Evolutionary conservation across 2,329 filamentous ascomycete genomes (phyloP), one percentile per base, ranked within the genome.

Genomic region (Tothia fuscella): DNA sequence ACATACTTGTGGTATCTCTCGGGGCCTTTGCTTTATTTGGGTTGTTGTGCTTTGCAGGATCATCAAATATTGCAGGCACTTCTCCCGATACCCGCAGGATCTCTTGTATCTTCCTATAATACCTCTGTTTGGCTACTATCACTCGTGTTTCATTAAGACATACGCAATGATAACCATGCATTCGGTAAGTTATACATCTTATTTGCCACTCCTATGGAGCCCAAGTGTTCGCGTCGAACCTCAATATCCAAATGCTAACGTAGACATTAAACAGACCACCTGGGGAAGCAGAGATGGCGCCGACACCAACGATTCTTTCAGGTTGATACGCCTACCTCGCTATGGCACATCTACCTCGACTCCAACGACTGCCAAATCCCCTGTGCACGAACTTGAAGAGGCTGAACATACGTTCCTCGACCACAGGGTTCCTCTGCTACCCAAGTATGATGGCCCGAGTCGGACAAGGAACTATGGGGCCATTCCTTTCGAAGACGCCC

Each of bases 201-300:
- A n/a, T n/a, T n/a, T n/a, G n/a, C n/a, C n/a, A 33, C 30, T 22
- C 44, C 22, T 31, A 16, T 31, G 16, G 25, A 32, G 25, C 37
- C 5, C 6, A 34, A 10, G n/a, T 19, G 20, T 34, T 30, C 7
- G n/a, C 19, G 38, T 20, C 38, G 38, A 40, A 26, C 29, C 28
- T 17, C 41, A 22, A n/a, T n/a, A n/a, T 21, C 20, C 41, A 13
- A 32, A n/a, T 29, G 41, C 41, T 43, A 33, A 43, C 29, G 16
- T 38, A 20, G 14, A 38, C 33, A 3, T 19, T 17, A 6, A 10
- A 13, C 57, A 95, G 88, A 95, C 88, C 33, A 89, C 87, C 40
- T 95, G 88, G 88, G 88, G 88, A 56, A 94, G 86, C 64, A 81
- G 88, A 62, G 84, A 86, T 53, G 88, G 91, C 53, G 88, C 86